Evolutionary conservation across 805 yeast genomes (phyloP), one percentile per base, ranked within the genome.

Genomic region (Metschnikowia drakensbergensis): DNA sequence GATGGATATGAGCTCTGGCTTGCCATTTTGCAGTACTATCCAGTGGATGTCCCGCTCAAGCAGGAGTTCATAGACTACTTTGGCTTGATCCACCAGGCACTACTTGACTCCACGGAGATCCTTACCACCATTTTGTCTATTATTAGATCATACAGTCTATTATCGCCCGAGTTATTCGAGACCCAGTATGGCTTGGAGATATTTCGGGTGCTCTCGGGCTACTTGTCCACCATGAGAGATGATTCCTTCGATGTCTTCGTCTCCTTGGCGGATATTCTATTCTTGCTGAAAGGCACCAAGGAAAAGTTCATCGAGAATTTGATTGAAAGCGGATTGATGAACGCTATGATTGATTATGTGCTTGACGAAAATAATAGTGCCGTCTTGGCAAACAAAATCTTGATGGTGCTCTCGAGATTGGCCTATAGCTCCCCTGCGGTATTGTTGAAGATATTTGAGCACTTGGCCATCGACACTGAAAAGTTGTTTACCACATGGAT

Each of bases 1-100:
- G 97, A 91, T 67, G 96, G 95, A 0, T 82, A 80, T 60, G 96
- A 88, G 48, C 70, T 91, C 37, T 89, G 96, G 96, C 71, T 78
- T n/a, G 73, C 84, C 1, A 63, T 86, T 2, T 62, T 89, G 45
- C 86, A 81, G 53, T 81, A 82, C 52, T 77, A 78, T 46, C 87
- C 92, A 0, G 35, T 55, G 4, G 35, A 48, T n/a, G 45, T 52
- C 4, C 54, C 41, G 3, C 68, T 74, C 4, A 66, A 66, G 29
- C 62, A 66, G 10, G 71, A 69, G 33, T 63, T 86, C 27, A 47
- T 74, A 3, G 68, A 69, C 13, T 57, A 77, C 13, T 75, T 85
- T 53, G 79, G 78, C 6, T 66, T 80, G 53, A 64, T 84, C 29
- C 71, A 81, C 7, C 71, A 75, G 47, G 88, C 86, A 0, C 71